Evolutionary conservation across 371 early-diverging fungal species (phyloP).

Genomic region (Capillidium rhysosporum): DNA sequence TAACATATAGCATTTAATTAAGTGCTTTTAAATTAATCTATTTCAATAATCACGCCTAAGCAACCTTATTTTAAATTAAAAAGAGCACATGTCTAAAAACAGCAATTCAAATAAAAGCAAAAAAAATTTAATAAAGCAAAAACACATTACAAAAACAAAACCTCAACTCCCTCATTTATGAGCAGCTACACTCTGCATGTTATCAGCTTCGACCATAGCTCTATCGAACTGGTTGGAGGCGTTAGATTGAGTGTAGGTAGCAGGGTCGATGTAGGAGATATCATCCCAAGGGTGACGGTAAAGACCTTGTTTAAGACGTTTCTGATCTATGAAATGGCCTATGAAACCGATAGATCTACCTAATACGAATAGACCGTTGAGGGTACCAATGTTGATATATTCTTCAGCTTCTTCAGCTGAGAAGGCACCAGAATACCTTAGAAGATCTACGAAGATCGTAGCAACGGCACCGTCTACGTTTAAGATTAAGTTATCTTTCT

Average conservation of each 20-base stretch:
- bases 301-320: constrained; percentile 88
- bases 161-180: not conserved
- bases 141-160: no score
- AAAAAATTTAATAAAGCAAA: no score
- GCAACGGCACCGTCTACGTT: constrained; percentile 96
- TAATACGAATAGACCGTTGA: constrained; percentile 92
- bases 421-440: constrained; percentile 85
- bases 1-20: no score
- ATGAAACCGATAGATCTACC: constrained; percentile 93
- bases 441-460: constrained; percentile 84
- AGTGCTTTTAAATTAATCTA: no score
- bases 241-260: constrained; percentile 9
- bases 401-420: constrained; percentile 88
- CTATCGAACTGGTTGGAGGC: not conserved
- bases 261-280: constrained; percentile 72
- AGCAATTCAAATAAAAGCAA: no score
- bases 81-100: no score
- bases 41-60: no score
- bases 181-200: not conserved
- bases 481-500: constrained; percentile 95
- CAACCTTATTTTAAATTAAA: no score
- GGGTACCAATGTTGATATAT: constrained; percentile 85
- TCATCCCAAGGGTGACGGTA: constrained; percentile 98
- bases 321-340: constrained; percentile 91
- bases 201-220: constrained; percentile 1